phyloP scores from a whole-genome alignment of 768 basidiomycete genomes.

The Fomitopsis pulvina region DNA sequence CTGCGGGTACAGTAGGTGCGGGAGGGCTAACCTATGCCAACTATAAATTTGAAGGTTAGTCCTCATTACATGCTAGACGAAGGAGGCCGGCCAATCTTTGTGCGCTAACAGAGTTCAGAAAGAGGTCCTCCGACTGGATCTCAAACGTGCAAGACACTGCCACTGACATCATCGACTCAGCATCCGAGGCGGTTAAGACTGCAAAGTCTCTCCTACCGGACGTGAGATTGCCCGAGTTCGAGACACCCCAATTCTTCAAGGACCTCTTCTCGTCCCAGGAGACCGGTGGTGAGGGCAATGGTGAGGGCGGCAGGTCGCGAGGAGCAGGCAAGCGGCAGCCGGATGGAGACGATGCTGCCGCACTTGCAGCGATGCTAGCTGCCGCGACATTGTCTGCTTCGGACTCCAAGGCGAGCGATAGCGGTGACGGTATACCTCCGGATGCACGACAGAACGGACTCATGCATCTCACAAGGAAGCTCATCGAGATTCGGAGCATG shows the following conservation, averaged over 20 bases:
- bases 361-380: constrained; percentile 69
- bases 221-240: constrained; percentile 46
- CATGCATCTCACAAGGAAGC: constrained; percentile 88
- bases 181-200: constrained; percentile 60
- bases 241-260: constrained; percentile 63
- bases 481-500: constrained; percentile 94
- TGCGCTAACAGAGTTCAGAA: constrained; percentile 53
- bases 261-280: constrained; percentile 40
- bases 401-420: constrained; percentile 37
- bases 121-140: constrained; percentile 62
- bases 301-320: constrained; percentile 29
- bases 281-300: constrained; percentile 16
- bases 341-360: constrained; percentile 49
- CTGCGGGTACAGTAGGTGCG: constrained; percentile 83
- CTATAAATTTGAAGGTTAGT: constrained; percentile 90
- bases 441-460: constrained; percentile 68
- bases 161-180: constrained; percentile 63
- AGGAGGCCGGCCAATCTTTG: constrained; percentile 3
- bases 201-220: constrained; percentile 20
- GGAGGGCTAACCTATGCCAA: constrained; percentile 93
- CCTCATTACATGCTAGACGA: background rate
- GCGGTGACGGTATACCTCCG: constrained; percentile 27
- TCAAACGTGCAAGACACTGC: constrained; percentile 60
- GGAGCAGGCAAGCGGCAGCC: constrained; percentile 37
- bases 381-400: constrained; percentile 75